These are phyloP conservation scores for Penicillium sp. DNA, from an alignment of 2,329 filamentous ascomycete species.

Conservation along the genomic window DNA sequence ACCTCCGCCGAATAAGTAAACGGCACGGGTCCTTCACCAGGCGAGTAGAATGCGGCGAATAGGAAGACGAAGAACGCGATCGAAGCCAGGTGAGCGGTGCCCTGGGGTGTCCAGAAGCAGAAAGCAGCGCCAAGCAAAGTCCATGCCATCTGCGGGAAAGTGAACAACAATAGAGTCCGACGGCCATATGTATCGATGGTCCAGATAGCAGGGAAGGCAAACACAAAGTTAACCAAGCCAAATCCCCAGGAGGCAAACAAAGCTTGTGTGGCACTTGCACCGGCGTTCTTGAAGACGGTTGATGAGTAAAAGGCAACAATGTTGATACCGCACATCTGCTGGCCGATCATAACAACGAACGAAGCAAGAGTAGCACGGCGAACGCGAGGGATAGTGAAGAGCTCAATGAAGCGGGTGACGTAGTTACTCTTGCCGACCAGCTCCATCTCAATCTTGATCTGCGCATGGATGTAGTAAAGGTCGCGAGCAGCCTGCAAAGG, in stretches of 20 bases:
- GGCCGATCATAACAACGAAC: slow-evolving; percentile 69
- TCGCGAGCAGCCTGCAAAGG: slow-evolving; percentile 55
- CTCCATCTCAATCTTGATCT: slow-evolving; percentile 42
- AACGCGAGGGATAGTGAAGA: slow-evolving; percentile 44
- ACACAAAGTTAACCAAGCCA: slow-evolving; percentile 57
- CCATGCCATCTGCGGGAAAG: slow-evolving; percentile 61
- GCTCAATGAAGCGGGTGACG: slow-evolving; percentile 49
- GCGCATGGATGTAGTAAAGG: slow-evolving; percentile 52
- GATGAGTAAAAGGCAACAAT: slow-evolving; percentile 70
- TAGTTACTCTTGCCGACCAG: slow-evolving; percentile 47
- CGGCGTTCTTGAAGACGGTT: slow-evolving; percentile 48
- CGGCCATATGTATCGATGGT: slow-evolving; percentile 62
- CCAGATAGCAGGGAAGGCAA: slow-evolving; percentile 56
- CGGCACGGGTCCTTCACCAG: slow-evolving; percentile 52
- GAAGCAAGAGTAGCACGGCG: slow-evolving; percentile 62
- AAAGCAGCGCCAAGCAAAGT: slow-evolving; percentile 57
- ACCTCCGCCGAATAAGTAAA: slow-evolving; percentile 49
- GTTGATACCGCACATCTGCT: slow-evolving; percentile 64
- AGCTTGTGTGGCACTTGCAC: slow-evolving; percentile 48
- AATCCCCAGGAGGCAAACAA: slow-evolving; percentile 58
- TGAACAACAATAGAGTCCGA: slow-evolving; percentile 54
- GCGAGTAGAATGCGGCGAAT: slow-evolving; percentile 57
- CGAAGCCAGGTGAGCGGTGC: slow-evolving; percentile 42
- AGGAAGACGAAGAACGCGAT: slow-evolving; percentile 57
- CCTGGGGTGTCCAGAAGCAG: slow-evolving; percentile 45